These are phyloP conservation scores for Ophiostoma perfectum DNA, from an alignment of 2,329 filamentous ascomycete genomes.

Conservation along the genomic window DNA sequence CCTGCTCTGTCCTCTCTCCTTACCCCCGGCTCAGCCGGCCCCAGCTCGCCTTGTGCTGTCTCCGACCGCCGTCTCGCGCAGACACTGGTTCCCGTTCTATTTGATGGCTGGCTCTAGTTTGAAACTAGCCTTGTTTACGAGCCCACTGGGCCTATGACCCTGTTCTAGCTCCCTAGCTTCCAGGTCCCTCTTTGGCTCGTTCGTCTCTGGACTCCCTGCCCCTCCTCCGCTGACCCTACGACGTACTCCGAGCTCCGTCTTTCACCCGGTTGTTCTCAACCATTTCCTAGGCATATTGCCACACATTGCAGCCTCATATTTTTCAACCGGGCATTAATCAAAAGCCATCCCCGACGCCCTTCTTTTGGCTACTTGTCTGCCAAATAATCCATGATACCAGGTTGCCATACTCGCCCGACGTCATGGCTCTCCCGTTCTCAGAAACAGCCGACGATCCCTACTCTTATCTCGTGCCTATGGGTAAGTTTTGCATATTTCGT, in stretches of 20 bases:
- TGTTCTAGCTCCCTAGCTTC: not conserved
- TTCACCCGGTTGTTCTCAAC: not conserved
- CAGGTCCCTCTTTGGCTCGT: not conserved
- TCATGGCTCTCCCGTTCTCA: slow-evolving; percentile 24
- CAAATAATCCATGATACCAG: not conserved
- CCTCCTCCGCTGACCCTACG: not conserved
- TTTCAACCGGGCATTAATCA: not conserved
- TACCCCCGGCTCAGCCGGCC: not conserved
- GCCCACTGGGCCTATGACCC: not conserved
- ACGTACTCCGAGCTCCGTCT: not conserved
- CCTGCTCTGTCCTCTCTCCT: not conserved
- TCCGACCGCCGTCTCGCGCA: not conserved
- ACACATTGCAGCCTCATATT: not conserved
- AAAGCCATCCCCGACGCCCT: not conserved
- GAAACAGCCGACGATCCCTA: slow-evolving; percentile 40
- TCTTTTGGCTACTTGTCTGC: not conserved
- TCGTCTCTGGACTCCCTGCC: not conserved
- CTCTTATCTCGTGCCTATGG: slow-evolving; percentile 51
- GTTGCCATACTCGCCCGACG: not conserved
- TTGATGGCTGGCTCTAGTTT: not conserved
- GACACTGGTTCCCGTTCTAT: not conserved
- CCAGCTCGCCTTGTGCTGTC: not conserved
- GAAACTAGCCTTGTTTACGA: not conserved
- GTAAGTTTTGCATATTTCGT: slow-evolving; percentile 38
- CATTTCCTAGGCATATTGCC: not conserved